Conservation (phyloP, 495 filamentous ascomycete species). For the Platismatia glauca region DNA sequence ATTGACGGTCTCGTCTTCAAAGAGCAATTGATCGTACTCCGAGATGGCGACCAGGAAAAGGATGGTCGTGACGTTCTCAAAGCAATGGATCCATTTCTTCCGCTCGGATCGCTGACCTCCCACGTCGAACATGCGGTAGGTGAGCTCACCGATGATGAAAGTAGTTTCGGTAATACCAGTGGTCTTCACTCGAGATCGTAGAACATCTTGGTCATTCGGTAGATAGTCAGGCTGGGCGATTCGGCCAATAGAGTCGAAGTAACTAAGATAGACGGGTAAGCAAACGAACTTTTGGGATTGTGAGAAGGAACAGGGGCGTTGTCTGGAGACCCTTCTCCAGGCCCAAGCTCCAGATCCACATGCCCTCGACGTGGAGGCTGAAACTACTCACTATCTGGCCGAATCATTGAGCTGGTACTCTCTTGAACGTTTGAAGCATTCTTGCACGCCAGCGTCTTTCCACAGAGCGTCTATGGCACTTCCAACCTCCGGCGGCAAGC, state of each 20-base stretch:
- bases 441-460: constrained; percentile 90
- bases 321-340: not conserved
- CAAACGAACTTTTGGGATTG: not conserved
- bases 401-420: constrained; percentile 99
- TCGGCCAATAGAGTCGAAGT: constrained; percentile 91
- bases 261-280: constrained; percentile 45
- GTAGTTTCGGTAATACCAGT: constrained; percentile 99
- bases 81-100: constrained; percentile 99
- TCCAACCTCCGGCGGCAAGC: constrained; percentile 87
- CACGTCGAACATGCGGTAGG: constrained; percentile 99
- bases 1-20: constrained; percentile 82
- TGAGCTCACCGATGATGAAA: constrained; percentile 95
- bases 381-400: constrained; percentile 80
- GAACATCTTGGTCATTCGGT: constrained; percentile 94
- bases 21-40: constrained; percentile 95
- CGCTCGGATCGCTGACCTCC: constrained; percentile 97
- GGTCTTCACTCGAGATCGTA: constrained; percentile 96
- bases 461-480: constrained; percentile 87
- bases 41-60: constrained; percentile 98
- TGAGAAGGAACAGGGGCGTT: not conserved
- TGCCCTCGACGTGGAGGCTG: not conserved
- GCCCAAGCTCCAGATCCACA: not conserved
- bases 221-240: constrained; percentile 91
- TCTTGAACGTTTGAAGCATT: constrained; percentile 87
- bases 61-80: constrained; percentile 98